Evolutionary conservation across 352 stramenopile species (phyloP).

Genomic region (Phytophthora pistaciae): DNA sequence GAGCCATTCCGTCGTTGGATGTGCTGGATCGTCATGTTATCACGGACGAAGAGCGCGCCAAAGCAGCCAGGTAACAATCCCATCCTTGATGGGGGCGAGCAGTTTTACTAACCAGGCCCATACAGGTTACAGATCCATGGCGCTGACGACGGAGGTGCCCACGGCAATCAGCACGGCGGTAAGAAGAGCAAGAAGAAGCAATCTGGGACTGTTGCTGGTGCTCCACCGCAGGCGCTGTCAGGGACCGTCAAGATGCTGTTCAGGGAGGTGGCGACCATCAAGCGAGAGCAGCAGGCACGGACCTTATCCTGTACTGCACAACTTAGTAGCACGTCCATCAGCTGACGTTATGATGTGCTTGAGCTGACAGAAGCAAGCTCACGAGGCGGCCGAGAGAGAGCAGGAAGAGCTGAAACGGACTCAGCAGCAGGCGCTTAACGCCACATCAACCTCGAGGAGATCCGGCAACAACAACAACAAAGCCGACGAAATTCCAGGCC

Average conservation of each 20-base stretch:
- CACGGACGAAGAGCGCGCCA: conserved; percentile 68
- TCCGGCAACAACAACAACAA: conserved; percentile 21
- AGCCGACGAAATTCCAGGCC: conserved; percentile 19
- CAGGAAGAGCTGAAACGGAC: conserved; percentile 48
- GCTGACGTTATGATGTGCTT: neutral
- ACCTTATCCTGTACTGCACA: neutral
- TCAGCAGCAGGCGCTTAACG: conserved; percentile 32
- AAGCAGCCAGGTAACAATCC: conserved; percentile 42
- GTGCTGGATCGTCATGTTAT: conserved; percentile 86
- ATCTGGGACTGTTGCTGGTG: conserved; percentile 24
- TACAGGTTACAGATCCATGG: conserved; percentile 28
- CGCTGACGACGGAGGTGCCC: conserved; percentile 21
- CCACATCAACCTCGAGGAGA: conserved; percentile 10
- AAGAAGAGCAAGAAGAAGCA: conserved; percentile 43
- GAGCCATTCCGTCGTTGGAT: conserved; percentile 73
- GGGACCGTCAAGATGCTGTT: conserved; percentile 80
- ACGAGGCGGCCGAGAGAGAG: conserved; percentile 45
- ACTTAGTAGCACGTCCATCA: neutral
- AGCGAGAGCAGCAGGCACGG: conserved; percentile 52
- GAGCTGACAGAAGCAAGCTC: conserved; percentile 32
- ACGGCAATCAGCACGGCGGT: conserved; percentile 5
- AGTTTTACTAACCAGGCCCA: neutral
- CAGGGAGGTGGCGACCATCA: conserved; percentile 61
- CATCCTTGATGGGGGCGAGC: neutral
- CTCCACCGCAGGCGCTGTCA: conserved; percentile 60